Percentiles rank a stretch among this genome's conserved stretches.
Evolutionary conservation across 2,329 filamentous ascomycete species (phyloP).

Genomic region (Aureobasidium sp.): DNA sequence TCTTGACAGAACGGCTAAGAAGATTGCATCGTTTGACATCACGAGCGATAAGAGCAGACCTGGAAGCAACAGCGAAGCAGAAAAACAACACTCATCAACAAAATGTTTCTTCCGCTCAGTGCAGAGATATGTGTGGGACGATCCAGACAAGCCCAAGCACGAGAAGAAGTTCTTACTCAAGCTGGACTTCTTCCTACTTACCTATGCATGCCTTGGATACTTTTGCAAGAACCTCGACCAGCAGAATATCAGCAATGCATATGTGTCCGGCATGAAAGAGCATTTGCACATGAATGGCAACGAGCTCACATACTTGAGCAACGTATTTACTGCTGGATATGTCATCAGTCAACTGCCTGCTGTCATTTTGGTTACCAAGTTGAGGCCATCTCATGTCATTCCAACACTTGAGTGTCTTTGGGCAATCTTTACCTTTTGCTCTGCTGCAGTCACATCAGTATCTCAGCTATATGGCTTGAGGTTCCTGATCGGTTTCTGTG

Average conservation of each 20-base stretch:
- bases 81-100: background rate
- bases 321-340: conserved; percentile 46
- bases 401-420: conserved; percentile 48
- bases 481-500: conserved; percentile 20
- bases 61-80: background rate
- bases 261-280: conserved; percentile 49
- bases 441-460: conserved; percentile 45
- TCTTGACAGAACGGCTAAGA: background rate
- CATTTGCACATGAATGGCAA: conserved; percentile 47
- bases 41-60: background rate
- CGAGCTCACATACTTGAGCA: conserved; percentile 50
- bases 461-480: conserved; percentile 22
- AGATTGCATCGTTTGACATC: background rate
- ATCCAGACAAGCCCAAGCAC: conserved; percentile 4
- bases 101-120: conserved; percentile 2
- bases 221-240: conserved; percentile 54
- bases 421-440: conserved; percentile 53
- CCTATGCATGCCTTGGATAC: conserved; percentile 50
- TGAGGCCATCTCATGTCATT: conserved; percentile 44
- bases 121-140: conserved; percentile 15
- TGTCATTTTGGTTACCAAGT: conserved; percentile 41
- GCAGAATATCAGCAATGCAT: conserved; percentile 51
- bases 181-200: conserved; percentile 50
- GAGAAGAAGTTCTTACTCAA: conserved; percentile 44
- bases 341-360: conserved; percentile 48